Evolutionary conservation across 305 asterid genomes (phyloP).

Genomic region (Fraxinus nigra): DNA sequence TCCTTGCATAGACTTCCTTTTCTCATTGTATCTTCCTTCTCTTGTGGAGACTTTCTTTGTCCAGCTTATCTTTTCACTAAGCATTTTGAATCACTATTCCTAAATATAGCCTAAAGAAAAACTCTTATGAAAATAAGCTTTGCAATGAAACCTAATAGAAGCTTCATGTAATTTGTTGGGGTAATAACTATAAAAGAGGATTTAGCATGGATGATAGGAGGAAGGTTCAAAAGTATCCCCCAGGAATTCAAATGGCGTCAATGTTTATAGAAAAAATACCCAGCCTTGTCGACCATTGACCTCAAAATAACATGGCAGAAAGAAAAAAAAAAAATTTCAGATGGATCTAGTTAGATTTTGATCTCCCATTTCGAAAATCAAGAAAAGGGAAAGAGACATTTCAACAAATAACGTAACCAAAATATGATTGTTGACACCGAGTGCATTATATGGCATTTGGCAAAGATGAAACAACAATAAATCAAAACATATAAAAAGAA

Average conservation of each 20-base stretch:
- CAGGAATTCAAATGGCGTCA: background rate
- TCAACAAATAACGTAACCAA: background rate
- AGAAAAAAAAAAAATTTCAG: background rate
- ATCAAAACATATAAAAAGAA: slow-evolving; percentile 12
- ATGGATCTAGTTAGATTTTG: background rate
- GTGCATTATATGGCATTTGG: slow-evolving; percentile 3
- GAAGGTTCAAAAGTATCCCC: background rate
- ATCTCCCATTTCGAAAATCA: background rate
- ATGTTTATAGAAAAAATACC: background rate
- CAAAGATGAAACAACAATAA: background rate
- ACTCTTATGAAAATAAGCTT: background rate
- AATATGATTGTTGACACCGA: background rate
- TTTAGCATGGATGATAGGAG: background rate
- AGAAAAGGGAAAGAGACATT: background rate
- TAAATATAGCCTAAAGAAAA: background rate
- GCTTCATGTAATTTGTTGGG: background rate
- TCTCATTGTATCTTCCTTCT: background rate
- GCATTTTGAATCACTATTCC: background rate
- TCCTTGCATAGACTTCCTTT: background rate
- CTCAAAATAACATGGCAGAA: background rate
- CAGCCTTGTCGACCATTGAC: background rate
- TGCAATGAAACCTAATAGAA: background rate
- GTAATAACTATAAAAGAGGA: background rate
- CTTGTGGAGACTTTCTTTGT: background rate
- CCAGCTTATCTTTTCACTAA: background rate